Percentiles rank a stretch among this genome's conserved stretches.
These are phyloP conservation scores for Sphaerulina populicola DNA, from an alignment of 2,329 filamentous ascomycete species.

Conservation along the genomic window DNA sequence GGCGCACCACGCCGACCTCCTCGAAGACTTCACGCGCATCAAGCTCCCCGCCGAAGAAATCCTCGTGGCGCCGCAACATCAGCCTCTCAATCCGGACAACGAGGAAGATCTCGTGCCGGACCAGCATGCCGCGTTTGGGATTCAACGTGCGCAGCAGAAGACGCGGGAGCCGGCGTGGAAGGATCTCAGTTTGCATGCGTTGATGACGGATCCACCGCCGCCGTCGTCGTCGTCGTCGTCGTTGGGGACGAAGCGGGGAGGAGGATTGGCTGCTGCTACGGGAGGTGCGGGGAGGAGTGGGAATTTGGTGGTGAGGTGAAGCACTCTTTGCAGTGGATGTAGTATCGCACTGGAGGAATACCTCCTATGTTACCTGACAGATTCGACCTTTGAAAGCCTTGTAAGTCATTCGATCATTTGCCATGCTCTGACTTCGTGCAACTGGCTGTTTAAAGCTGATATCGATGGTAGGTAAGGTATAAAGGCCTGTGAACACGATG, in stretches of 20 bases:
- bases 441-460: too few relatives aligned
- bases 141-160: constrained; percentile 68
- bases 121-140: constrained; percentile 80
- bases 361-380: too few relatives aligned
- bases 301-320: constrained; percentile 12
- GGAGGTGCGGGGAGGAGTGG: constrained; percentile 11
- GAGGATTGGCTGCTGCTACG: neutral
- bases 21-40: constrained; percentile 51
- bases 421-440: too few relatives aligned
- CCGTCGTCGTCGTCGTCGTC: constrained; percentile 6
- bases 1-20: constrained; percentile 65
- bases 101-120: constrained; percentile 81
- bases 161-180: constrained; percentile 67
- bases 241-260: too few relatives aligned
- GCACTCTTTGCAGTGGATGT: too few relatives aligned
- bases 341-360: too few relatives aligned
- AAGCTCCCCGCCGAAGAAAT: constrained; percentile 57
- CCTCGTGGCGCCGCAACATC: constrained; percentile 69
- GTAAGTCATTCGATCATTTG: too few relatives aligned
- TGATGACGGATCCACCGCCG: constrained; percentile 58
- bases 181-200: constrained; percentile 62
- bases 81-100: constrained; percentile 77
- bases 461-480: too few relatives aligned
- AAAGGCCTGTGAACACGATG: too few relatives aligned
- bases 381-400: too few relatives aligned